These are phyloP conservation scores for Cystofilobasidium bisporidii DNA, from an alignment of 768 basidiomycete species.

Conservation along the genomic window DNA sequence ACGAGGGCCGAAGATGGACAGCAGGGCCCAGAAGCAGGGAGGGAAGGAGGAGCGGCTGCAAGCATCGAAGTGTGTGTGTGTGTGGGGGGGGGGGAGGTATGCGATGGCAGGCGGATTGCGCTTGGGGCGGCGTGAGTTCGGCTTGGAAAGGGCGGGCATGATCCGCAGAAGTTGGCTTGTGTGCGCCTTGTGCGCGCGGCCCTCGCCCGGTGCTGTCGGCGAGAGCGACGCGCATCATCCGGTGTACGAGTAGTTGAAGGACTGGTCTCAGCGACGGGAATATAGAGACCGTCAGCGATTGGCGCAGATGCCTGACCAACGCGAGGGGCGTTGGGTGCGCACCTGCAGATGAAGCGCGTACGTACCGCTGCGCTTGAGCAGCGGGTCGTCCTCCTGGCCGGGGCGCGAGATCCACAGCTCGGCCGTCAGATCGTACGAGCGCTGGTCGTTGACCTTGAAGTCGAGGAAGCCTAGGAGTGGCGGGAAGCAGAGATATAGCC, in stretches of 20 bases:
- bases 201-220: no score
- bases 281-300: background rate
- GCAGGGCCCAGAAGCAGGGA: no score
- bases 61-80: no score
- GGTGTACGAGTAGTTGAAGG: conserved; percentile 26
- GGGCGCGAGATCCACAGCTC: conserved; percentile 19
- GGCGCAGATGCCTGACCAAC: background rate
- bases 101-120: no score
- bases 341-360: conserved; percentile 17
- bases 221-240: no score
- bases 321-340: background rate
- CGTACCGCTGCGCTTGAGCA: background rate
- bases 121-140: no score
- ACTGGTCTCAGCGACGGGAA: background rate
- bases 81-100: no score
- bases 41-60: no score
- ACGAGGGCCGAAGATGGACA: no score
- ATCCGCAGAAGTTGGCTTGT: no score
- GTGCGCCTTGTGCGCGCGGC: no score
- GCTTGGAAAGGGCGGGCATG: no score
- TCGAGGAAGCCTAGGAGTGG: conserved; percentile 14
- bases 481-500: background rate
- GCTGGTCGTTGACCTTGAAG: conserved; percentile 26
- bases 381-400: background rate
- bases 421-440: conserved; percentile 25